Evolutionary conservation across 352 stramenopile genomes (phyloP).

Genomic region (Blastocystis sp.): DNA sequence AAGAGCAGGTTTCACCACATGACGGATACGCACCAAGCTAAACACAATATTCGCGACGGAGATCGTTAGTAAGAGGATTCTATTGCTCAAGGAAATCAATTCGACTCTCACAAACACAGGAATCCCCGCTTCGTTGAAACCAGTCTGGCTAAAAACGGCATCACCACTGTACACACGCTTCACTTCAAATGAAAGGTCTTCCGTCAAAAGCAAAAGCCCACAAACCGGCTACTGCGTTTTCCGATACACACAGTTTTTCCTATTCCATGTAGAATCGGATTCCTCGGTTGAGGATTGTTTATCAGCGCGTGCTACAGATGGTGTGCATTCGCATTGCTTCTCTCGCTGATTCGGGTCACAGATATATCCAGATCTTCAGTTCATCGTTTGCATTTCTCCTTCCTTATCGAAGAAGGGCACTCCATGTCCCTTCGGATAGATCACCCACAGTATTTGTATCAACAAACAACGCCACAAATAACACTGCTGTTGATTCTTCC

Average conservation of each 20-base stretch:
- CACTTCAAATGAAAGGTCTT: neutral
- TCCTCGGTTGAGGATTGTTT: no score
- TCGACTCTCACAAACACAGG: neutral
- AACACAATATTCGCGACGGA: neutral
- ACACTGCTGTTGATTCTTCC: constrained; percentile 28
- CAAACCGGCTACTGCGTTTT: no score
- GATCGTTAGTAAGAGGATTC: neutral
- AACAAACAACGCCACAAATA: neutral
- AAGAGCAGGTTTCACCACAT: neutral
- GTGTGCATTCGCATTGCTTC: no score
- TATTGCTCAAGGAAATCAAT: neutral
- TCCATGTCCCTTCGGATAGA: neutral
- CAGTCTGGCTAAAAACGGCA: neutral
- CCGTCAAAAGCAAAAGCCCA: no score
- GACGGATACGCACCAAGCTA: neutral
- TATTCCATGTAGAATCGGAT: no score
- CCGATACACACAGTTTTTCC: no score
- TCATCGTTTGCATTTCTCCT: no score
- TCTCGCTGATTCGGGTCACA: no score
- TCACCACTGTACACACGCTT: neutral
- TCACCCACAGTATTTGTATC: neutral
- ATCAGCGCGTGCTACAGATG: no score
- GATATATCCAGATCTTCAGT: no score
- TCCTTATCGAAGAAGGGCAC: no score
- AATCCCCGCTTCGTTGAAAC: neutral